A percentile compares a stretch with the other conserved stretches of the same genome.
Evolutionary conservation across 2,329 filamentous ascomycete species (phyloP).

Genomic region (Claviceps paspali): DNA sequence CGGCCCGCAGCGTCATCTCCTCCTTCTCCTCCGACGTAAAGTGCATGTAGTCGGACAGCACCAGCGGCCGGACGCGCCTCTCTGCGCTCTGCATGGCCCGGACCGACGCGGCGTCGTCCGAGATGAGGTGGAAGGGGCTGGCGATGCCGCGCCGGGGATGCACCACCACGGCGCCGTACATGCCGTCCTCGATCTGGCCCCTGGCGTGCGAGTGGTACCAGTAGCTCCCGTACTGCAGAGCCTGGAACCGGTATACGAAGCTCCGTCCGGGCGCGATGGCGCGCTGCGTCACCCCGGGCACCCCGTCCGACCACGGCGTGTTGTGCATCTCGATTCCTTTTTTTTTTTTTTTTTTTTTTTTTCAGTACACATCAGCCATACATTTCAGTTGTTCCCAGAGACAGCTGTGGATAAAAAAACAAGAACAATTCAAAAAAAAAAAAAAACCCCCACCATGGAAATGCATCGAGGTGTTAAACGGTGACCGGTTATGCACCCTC

Average conservation of each 20-base stretch:
- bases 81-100: slow-evolving; percentile 34
- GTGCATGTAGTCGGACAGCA: slow-evolving; percentile 42
- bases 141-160: slow-evolving; percentile 16
- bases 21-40: slow-evolving; percentile 32
- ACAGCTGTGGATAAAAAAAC: too few relatives aligned
- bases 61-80: slow-evolving; percentile 26
- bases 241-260: slow-evolving; percentile 37
- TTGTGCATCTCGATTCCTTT: slow-evolving; percentile 32
- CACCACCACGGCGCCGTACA: slow-evolving; percentile 41
- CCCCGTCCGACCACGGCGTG: slow-evolving; percentile 38
- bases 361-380: too few relatives aligned
- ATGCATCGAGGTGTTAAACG: slow-evolving; percentile 40
- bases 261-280: slow-evolving; percentile 46
- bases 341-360: too few relatives aligned
- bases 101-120: slow-evolving; percentile 18
- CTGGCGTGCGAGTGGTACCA: slow-evolving; percentile 45
- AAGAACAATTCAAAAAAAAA: too few relatives aligned
- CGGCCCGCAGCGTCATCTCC: slow-evolving; percentile 27
- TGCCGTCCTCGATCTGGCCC: slow-evolving; percentile 43
- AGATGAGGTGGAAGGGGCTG: slow-evolving; percentile 35
- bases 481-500: slow-evolving; percentile 47
- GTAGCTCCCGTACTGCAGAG: slow-evolving; percentile 36
- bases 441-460: slow-evolving; percentile 29
- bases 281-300: slow-evolving; percentile 42
- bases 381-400: too few relatives aligned